Evolutionary conservation across 2,329 filamentous ascomycete species (phyloP), one percentile per base, ranked within the genome.

Genomic region (Cladophialophora psammophila): DNA sequence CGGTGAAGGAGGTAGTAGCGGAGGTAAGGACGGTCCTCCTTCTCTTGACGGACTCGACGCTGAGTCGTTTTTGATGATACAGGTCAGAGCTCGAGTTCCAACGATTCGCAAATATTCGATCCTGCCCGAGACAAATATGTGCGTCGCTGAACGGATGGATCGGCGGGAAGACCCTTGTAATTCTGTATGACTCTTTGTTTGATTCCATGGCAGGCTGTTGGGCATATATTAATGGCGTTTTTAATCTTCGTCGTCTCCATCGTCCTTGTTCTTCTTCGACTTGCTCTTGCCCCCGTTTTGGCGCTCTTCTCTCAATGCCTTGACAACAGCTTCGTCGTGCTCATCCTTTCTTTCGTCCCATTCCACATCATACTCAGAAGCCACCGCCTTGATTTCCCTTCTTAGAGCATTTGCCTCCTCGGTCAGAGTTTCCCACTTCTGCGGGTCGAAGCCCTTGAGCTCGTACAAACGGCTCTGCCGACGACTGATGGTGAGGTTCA

Each of bases 331-430:
- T 70, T 90, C 85, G 73, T 90, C 86, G 12, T 87, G 88, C 60
- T 94, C 87, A 71, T 96, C 91, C 69, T 82, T 82, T 68, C 84
- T 85, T 80, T 95, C 92, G 73, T 96, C 87, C 92, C 93, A 97
- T 60, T 94, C 92, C 7, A 94, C 92, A 73, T 96, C 93, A 76
- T 97, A 97, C 79, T 97, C 93, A 38, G 89, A 87, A 0, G 94
- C 93, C 8, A 96, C 87, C 15, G 85, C 84, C 79, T 90, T 91
- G 77, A 97, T 91, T 79, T 97, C 94, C 70, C 85, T 86, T 5
- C 93, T 82, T 70, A 97, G 78, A 2, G 85, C 80, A 75, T 96
- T 97, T 0, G 89, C 92, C 69, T 96, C 93, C 56, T 93, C 88
- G 2, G 96, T 87, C 36, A 96, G 75, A 3, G 84, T 81, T 74